Percentiles rank a stretch among this genome's conserved stretches.
These are phyloP conservation scores for Aureobasidium sp. DNA, from an alignment of 2,329 filamentous ascomycete species.

Conservation along the genomic window DNA sequence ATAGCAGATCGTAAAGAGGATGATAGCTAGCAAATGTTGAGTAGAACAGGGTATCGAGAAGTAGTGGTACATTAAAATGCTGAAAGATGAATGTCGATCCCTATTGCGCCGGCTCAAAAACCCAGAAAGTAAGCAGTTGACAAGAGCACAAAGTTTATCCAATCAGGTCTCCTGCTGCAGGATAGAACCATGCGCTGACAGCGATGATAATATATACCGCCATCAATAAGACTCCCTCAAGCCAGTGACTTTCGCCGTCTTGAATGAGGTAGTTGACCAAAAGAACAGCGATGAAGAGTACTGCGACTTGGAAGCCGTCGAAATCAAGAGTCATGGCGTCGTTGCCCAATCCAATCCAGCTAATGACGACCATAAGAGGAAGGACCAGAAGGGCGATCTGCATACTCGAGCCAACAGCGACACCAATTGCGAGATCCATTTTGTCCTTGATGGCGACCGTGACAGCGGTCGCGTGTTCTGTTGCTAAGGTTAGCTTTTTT, in stretches of 20 bases:
- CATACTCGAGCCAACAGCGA: slow-evolving; percentile 59
- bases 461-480: slow-evolving; percentile 57
- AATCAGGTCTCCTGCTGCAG: slow-evolving; percentile 18
- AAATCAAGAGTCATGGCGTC: slow-evolving; percentile 70
- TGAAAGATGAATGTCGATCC: neutral
- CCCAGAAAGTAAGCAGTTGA: neutral
- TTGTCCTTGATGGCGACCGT: slow-evolving; percentile 58
- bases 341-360: slow-evolving; percentile 49
- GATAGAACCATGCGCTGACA: slow-evolving; percentile 49
- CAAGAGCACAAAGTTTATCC: neutral
- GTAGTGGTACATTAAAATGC: neutral
- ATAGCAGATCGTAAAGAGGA: no score
- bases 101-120: neutral
- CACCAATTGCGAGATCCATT: slow-evolving; percentile 61
- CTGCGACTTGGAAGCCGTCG: slow-evolving; percentile 76
- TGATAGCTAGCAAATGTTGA: no score
- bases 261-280: slow-evolving; percentile 58
- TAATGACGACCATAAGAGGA: slow-evolving; percentile 54
- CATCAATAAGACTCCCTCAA: slow-evolving; percentile 56
- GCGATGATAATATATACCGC: slow-evolving; percentile 57
- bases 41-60: slow-evolving; percentile 1
- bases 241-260: slow-evolving; percentile 41
- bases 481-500: neutral
- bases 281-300: slow-evolving; percentile 51
- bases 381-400: slow-evolving; percentile 59